Conservation (phyloP, 768 basidiomycete species). For the Trametopsis cervina region DNA sequence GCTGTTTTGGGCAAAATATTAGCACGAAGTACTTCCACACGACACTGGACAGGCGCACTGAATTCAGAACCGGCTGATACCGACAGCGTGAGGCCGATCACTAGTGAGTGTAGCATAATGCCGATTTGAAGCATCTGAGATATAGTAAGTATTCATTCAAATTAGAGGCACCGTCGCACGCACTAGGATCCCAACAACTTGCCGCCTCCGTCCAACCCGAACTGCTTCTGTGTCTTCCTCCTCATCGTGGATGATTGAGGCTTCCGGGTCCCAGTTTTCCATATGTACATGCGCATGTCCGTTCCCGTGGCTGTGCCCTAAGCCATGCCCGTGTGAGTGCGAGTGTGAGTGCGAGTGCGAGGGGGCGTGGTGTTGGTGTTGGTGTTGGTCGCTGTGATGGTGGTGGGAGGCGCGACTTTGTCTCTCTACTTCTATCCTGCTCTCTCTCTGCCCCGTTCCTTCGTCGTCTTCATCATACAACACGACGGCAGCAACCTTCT, state of each 20-base stretch:
- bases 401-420: slow-evolving; percentile 1
- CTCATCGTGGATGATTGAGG: slow-evolving; percentile 7
- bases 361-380: not conserved
- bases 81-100: slow-evolving; percentile 73
- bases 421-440: not conserved
- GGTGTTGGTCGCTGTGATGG: not conserved
- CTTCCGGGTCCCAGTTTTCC: slow-evolving; percentile 12
- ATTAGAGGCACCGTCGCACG: slow-evolving; percentile 16
- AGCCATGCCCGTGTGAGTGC: slow-evolving; percentile 11
- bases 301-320: slow-evolving; percentile 13
- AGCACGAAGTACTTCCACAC: not conserved
- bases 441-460: not conserved
- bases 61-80: slow-evolving; percentile 67
- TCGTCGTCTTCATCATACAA: slow-evolving; percentile 9
- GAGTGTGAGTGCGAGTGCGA: not conserved
- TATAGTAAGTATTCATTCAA: not conserved
- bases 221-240: slow-evolving; percentile 12
- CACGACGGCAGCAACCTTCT: slow-evolving; percentile 12
- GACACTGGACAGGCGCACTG: slow-evolving; percentile 29
- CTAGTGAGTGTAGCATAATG: slow-evolving; percentile 79
- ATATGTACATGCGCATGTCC: slow-evolving; percentile 16
- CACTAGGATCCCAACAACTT: slow-evolving; percentile 72
- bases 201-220: slow-evolving; percentile 38
- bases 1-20: slow-evolving; percentile 31
- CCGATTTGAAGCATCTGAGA: slow-evolving; percentile 70